Evolutionary conservation across 2,329 filamentous ascomycete species (phyloP).

Genomic region (Botrytis porri): DNA sequence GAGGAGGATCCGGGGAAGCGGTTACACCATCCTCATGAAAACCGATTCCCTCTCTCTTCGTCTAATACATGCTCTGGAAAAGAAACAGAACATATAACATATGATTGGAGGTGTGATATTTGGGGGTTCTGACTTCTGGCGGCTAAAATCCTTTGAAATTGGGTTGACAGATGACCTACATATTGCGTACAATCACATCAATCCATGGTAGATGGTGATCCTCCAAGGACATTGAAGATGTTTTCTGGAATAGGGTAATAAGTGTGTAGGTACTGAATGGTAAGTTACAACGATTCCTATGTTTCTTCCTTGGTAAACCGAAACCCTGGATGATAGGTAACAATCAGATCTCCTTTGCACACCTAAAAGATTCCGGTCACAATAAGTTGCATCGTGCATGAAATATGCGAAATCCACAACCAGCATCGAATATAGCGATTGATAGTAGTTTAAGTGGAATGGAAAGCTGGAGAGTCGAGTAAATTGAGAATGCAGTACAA

Average conservation of each 20-base stretch:
- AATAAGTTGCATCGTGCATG: neutral
- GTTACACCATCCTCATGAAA: neutral
- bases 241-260: neutral
- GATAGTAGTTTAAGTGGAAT: neutral
- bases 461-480: neutral
- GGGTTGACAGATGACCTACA: conserved; percentile 12
- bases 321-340: neutral
- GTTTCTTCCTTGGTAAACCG: neutral
- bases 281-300: neutral
- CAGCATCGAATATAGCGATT: neutral
- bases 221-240: neutral
- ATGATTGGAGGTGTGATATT: conserved; percentile 11
- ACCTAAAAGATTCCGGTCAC: neutral
- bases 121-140: neutral
- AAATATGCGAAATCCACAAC: neutral
- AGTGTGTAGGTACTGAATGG: neutral
- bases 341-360: neutral
- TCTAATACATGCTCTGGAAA: neutral
- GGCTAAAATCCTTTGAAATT: neutral
- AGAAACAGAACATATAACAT: neutral
- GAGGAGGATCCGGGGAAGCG: conserved; percentile 11
- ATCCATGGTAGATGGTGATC: neutral
- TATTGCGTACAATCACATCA: neutral
- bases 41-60: neutral
- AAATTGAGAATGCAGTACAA: neutral